Evolutionary conservation across 768 basidiomycete genomes (phyloP), one percentile per base, ranked within the genome.

Genomic region (Lactarius trivialis): DNA sequence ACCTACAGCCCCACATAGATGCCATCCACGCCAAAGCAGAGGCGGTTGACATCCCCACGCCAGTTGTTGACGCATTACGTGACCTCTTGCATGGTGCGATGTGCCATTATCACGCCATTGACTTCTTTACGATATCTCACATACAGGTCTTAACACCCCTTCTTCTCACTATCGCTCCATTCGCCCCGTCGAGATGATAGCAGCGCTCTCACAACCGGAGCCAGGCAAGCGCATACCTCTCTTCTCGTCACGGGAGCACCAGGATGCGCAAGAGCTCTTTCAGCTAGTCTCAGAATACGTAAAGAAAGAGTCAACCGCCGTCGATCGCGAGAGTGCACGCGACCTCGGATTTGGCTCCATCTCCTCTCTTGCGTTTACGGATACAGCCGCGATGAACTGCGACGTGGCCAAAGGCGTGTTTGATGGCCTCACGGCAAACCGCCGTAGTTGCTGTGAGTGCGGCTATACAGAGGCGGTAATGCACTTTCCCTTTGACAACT

Each of bases 211-310:
- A 19, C 71, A 77, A 24, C 78, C 81, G 63, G 76, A 81, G 39
- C 73, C 77, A 36, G 81, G 81, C 55, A 81, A 81, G 69, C 72
- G 79, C 65, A 81, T 81, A 67, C 80, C 87, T 0, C 79, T 93
- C 12, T 87, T 96, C 73, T 84, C 85, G 66, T 93, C 93, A 1
- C 86, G 92, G 14, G 93, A 97, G 71, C 96, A 98, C 72, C 96
- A 98, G 76, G 96, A 98, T 72, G 96, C 96, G 5, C 96, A 98
- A 70, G 96, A 98, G 71, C 81, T 98, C n/a, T 98, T 97, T 76
- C 88, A 96, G 68, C 85, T 98, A 34, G 77, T 98, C 9, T 89
- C 93, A 1, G 93, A 95, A 72, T 89, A 86, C 56, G 80, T 98
- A 67, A 92, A 92, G 74, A 87, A 86, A 64, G 96, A 98, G 72